phyloP scores from a whole-genome alignment of 2,329 filamentous ascomycete species.

The Aureobasidium sp. region DNA sequence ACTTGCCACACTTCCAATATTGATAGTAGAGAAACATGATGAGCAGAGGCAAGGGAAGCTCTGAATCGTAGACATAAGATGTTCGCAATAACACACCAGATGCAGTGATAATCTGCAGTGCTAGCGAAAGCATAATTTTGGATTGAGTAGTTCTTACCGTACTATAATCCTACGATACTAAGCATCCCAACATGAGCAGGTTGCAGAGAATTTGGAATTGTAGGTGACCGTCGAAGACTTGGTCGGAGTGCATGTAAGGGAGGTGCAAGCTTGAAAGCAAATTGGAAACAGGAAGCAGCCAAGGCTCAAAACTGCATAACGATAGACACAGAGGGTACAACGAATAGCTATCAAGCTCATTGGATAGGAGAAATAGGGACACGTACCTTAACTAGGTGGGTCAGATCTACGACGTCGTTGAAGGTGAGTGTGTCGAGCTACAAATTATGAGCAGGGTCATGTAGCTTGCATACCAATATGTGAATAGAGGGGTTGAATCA shows the following conservation, averaged over 20 bases:
- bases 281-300: too few relatives aligned
- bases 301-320: too few relatives aligned
- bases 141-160: not conserved
- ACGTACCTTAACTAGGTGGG: not conserved
- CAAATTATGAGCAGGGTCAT: not conserved
- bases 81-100: not conserved
- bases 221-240: too few relatives aligned
- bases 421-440: not conserved
- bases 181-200: not conserved
- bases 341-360: not conserved
- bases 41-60: not conserved
- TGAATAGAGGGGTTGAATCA: not conserved
- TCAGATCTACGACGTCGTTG: not conserved
- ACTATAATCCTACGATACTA: not conserved
- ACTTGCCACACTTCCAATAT: too few relatives aligned
- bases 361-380: not conserved
- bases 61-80: not conserved
- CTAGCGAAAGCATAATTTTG: not conserved
- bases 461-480: not conserved
- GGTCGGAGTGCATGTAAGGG: too few relatives aligned
- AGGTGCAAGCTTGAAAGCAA: too few relatives aligned
- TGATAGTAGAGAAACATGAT: too few relatives aligned
- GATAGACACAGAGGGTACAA: accelerated
- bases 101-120: not conserved
- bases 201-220: not conserved